Conservation (phyloP, 2,329 filamentous ascomycete genomes). For the Venturia asperata region DNA sequence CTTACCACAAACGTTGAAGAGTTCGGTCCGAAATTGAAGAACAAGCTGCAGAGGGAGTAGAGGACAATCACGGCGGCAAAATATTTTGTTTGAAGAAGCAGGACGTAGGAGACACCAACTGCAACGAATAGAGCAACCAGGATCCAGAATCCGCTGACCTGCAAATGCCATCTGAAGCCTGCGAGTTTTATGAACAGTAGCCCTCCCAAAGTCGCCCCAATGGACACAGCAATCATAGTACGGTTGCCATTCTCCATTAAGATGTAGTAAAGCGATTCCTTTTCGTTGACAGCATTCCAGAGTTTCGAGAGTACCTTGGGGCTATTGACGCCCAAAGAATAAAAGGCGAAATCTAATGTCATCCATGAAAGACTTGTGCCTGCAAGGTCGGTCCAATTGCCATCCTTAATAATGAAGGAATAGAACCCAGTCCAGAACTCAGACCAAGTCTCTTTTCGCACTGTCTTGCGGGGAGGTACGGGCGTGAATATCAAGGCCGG, state of each 20-base stretch:
- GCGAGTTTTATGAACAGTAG: slow-evolving; percentile 17
- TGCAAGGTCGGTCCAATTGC: slow-evolving; percentile 33
- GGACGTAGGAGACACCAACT: slow-evolving; percentile 18
- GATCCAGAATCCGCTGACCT: slow-evolving; percentile 19
- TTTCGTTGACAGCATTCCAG: slow-evolving; percentile 24
- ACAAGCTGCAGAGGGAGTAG: slow-evolving; percentile 17
- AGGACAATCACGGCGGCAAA: slow-evolving; percentile 18
- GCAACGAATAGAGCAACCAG: slow-evolving; percentile 17
- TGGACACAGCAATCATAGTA: slow-evolving; percentile 19
- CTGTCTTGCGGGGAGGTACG: not conserved
- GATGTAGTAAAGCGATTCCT: slow-evolving; percentile 3
- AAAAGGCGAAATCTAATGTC: slow-evolving; percentile 33
- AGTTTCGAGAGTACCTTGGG: slow-evolving; percentile 32
- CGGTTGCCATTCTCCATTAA: slow-evolving; percentile 19
- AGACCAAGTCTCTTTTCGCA: slow-evolving; percentile 17
- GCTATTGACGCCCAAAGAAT: slow-evolving; percentile 31
- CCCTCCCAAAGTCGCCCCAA: slow-evolving; percentile 16
- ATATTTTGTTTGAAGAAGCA: slow-evolving; percentile 15
- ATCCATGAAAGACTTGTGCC: slow-evolving; percentile 33
- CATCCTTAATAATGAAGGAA: slow-evolving; percentile 30
- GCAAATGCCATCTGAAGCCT: slow-evolving; percentile 15
- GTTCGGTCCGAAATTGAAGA: slow-evolving; percentile 20
- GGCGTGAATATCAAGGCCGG: slow-evolving; percentile 2
- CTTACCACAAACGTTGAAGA: slow-evolving; percentile 6
- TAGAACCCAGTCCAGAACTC: slow-evolving; percentile 22